A percentile compares a stretch with the other conserved stretches of the same genome.
Evolutionary conservation across 2,329 filamentous ascomycete genomes (phyloP).

Genomic region (Fusarium camptoceras): DNA sequence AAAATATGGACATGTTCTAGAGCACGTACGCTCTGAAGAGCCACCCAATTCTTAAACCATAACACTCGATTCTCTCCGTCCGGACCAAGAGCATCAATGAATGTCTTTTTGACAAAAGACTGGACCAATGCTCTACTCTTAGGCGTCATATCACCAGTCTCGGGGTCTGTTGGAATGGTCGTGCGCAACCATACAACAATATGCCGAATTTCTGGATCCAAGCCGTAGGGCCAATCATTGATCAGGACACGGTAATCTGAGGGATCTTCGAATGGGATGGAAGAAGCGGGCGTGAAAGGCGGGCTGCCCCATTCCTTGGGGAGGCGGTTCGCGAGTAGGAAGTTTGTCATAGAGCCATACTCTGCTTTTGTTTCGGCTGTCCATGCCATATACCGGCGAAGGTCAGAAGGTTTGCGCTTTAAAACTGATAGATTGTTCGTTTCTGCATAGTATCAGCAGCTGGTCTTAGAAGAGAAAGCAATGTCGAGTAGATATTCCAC

Average conservation of each 20-base stretch:
- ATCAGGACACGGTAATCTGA: constrained; percentile 77
- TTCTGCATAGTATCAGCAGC: constrained; percentile 50
- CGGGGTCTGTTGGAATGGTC: constrained; percentile 75
- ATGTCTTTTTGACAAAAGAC: constrained; percentile 76
- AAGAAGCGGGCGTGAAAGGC: constrained; percentile 65
- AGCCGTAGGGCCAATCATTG: constrained; percentile 95
- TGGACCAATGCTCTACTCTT: constrained; percentile 73
- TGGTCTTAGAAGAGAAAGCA: background rate
- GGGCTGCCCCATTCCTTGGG: constrained; percentile 72
- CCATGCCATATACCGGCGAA: constrained; percentile 83
- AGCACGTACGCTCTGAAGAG: constrained; percentile 86
- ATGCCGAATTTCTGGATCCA: constrained; percentile 75
- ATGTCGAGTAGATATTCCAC: background rate
- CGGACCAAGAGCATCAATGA: constrained; percentile 68
- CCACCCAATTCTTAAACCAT: constrained; percentile 97
- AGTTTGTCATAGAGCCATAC: constrained; percentile 84
- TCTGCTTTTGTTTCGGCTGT: constrained; percentile 74
- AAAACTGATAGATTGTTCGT: constrained; percentile 77
- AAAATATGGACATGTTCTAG: constrained; percentile 91
- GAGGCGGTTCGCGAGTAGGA: constrained; percentile 79
- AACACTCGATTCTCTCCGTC: constrained; percentile 66
- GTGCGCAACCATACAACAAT: constrained; percentile 95
- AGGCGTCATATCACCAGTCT: constrained; percentile 77
- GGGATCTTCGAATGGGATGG: constrained; percentile 63
- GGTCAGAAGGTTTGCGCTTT: constrained; percentile 82